phyloP scores from a whole-genome alignment of 73 alveolate species.

The Uronychia binucleata region DNA sequence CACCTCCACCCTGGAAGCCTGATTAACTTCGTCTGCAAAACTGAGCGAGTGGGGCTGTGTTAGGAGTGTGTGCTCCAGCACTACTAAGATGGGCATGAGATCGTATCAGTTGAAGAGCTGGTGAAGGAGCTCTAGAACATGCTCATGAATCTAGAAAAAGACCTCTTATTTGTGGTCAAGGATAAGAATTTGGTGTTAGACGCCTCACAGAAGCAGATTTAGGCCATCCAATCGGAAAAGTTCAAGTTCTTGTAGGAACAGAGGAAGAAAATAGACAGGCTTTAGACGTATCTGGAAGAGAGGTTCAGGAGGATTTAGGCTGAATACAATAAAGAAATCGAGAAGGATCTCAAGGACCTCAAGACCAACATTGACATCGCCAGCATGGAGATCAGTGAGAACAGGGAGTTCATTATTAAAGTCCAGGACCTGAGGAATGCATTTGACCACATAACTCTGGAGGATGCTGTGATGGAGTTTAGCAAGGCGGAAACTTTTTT shows the following conservation, averaged over 20 bases:
- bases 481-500: constrained; percentile 39
- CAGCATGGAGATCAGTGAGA: constrained; percentile 34
- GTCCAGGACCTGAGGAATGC: constrained; percentile 29
- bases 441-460: constrained; percentile 13
- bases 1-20: constrained; percentile 41
- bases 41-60: constrained; percentile 58
- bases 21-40: constrained; percentile 51
- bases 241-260: constrained; percentile 32
- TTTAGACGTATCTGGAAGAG: constrained; percentile 61
- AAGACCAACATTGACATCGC: constrained; percentile 28
- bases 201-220: constrained; percentile 27
- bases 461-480: constrained; percentile 44
- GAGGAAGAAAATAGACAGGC: constrained; percentile 40
- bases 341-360: constrained; percentile 42
- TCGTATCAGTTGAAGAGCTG: constrained; percentile 43
- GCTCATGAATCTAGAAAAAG: constrained; percentile 41
- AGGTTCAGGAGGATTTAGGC: constrained; percentile 37
- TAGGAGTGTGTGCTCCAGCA: constrained; percentile 39
- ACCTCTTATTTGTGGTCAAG: constrained; percentile 33
- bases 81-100: constrained; percentile 37
- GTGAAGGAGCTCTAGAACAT: constrained; percentile 43
- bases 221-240: constrained; percentile 36
- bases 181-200: constrained; percentile 32
- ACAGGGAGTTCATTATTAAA: constrained; percentile 46
- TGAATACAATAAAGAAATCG: constrained; percentile 57